Conservation (phyloP, 208 protist genomes). For the Trypanosoma boissoni region DNA sequence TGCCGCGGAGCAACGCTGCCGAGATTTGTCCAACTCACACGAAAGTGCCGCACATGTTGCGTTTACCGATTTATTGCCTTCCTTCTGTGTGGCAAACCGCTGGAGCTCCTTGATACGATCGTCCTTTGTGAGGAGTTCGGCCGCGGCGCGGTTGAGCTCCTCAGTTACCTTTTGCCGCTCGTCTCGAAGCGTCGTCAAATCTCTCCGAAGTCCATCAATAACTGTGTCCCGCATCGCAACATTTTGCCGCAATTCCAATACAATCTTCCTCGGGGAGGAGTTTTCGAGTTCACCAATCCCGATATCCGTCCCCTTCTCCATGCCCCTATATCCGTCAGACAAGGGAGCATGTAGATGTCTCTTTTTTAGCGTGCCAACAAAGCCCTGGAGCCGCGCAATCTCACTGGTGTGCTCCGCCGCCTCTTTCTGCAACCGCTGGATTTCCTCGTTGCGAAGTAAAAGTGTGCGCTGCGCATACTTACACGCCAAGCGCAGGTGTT, state of each 20-base stretch:
- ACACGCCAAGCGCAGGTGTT: slow-evolving; percentile 60
- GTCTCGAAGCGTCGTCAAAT: slow-evolving; percentile 31
- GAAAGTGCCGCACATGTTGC: too few species aligned
- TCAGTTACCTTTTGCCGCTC: slow-evolving; percentile 17
- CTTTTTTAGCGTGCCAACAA: not conserved
- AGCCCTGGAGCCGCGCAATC: slow-evolving; percentile 23
- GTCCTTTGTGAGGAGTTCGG: too few species aligned
- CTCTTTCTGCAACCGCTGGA: slow-evolving; percentile 37
- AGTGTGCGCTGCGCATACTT: slow-evolving; percentile 52
- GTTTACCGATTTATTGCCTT: too few species aligned
- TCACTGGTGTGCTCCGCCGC: slow-evolving; percentile 36
- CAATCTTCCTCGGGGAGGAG: slow-evolving; percentile 6
- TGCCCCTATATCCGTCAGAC: too few species aligned
- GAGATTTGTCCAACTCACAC: too few species aligned
- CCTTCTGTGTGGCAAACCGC: too few species aligned
- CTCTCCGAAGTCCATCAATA: slow-evolving; percentile 49
- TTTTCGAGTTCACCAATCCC: not conserved
- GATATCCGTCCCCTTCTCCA: not conserved
- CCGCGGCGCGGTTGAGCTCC: too few species aligned
- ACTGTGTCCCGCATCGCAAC: slow-evolving; percentile 67
- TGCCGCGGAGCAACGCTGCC: too few species aligned
- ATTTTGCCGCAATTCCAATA: slow-evolving; percentile 65
- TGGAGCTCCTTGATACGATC: too few species aligned
- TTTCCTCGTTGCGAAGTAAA: slow-evolving; percentile 48
- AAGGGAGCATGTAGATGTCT: too few species aligned